These are phyloP conservation scores for Protea cynaroides DNA, from an alignment of 164 flowering plant species.

Conservation along the genomic window DNA sequence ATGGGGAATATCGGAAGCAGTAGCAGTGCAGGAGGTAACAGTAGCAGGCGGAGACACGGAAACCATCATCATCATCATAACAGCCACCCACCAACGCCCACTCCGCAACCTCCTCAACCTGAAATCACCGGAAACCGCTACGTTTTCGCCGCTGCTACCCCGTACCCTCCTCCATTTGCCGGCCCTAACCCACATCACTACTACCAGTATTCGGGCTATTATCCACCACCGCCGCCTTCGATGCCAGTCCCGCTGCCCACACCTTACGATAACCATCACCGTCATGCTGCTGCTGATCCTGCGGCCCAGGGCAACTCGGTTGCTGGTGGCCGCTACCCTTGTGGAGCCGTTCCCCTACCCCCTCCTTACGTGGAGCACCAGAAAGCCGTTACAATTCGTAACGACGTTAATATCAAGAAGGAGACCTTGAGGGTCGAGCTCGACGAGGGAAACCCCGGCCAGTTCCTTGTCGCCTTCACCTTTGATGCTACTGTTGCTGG, in stretches of 20 bases:
- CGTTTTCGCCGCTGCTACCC: slow-evolving; percentile 79
- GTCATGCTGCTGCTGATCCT: slow-evolving; percentile 24
- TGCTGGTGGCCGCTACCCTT: slow-evolving; percentile 46
- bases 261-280: slow-evolving; percentile 68
- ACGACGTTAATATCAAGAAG: slow-evolving; percentile 89
- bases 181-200: slow-evolving; percentile 49
- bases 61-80: slow-evolving; percentile 18
- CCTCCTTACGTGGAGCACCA: slow-evolving; percentile 84
- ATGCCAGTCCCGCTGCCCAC: slow-evolving; percentile 56
- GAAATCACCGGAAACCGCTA: slow-evolving; percentile 55
- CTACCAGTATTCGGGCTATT: slow-evolving; percentile 62
- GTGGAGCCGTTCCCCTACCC: slow-evolving; percentile 38
- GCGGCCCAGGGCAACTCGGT: slow-evolving; percentile 34
- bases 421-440: slow-evolving; percentile 72
- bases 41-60: slow-evolving; percentile 39
- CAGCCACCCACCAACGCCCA: slow-evolving; percentile 46
- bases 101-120: slow-evolving; percentile 44
- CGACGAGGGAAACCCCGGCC: slow-evolving; percentile 75
- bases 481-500: slow-evolving; percentile 93
- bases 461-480: slow-evolving; percentile 67
- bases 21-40: slow-evolving; percentile 13
- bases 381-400: slow-evolving; percentile 84
- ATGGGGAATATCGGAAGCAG: slow-evolving; percentile 75
- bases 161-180: slow-evolving; percentile 61
- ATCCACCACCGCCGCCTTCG: slow-evolving; percentile 46